Evolutionary conservation across 192 early-diverging fungal species (phyloP).

Genomic region (Pilobolus umbonatus): DNA sequence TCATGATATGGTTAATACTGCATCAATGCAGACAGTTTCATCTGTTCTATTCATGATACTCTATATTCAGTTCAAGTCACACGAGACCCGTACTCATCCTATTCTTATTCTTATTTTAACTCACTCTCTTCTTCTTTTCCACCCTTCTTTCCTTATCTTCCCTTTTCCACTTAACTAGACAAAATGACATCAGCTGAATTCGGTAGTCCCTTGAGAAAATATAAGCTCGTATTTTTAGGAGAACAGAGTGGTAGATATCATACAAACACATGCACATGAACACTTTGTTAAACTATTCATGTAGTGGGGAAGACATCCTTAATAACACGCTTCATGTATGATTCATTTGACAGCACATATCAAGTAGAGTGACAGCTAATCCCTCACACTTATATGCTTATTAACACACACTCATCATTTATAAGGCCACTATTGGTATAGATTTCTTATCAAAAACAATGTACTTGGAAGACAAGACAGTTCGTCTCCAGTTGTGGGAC

Average conservation of each 20-base stretch:
- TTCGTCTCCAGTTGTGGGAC: slow-evolving; percentile 98
- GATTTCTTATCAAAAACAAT: slow-evolving; percentile 99
- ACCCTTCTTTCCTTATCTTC: not conserved
- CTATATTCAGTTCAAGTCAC: too few relatives aligned
- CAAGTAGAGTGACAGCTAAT: too few relatives aligned
- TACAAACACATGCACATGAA: too few relatives aligned
- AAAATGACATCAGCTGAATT: slow-evolving; percentile 18
- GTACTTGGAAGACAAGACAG: slow-evolving; percentile 97
- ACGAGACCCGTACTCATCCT: too few relatives aligned
- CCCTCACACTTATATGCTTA: too few relatives aligned
- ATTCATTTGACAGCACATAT: slow-evolving; percentile 99
- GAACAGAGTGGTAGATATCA: slow-evolving; percentile 90
- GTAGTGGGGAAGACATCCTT: slow-evolving; percentile 98
- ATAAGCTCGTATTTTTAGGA: slow-evolving; percentile 98
- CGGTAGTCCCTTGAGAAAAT: slow-evolving; percentile 72
- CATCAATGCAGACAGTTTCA: too few relatives aligned
- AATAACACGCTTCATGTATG: slow-evolving; percentile 99
- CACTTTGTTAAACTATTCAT: not conserved
- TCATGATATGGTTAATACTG: too few relatives aligned
- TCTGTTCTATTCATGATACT: too few relatives aligned
- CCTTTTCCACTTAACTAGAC: not conserved
- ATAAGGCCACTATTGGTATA: slow-evolving; percentile 98
- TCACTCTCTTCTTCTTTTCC: not conserved
- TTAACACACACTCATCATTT: too few relatives aligned
- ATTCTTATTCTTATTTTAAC: too few relatives aligned